These are phyloP conservation scores for Aspergillus phoenicis DNA, from an alignment of 2,329 filamentous ascomycete species.

Conservation along the genomic window DNA sequence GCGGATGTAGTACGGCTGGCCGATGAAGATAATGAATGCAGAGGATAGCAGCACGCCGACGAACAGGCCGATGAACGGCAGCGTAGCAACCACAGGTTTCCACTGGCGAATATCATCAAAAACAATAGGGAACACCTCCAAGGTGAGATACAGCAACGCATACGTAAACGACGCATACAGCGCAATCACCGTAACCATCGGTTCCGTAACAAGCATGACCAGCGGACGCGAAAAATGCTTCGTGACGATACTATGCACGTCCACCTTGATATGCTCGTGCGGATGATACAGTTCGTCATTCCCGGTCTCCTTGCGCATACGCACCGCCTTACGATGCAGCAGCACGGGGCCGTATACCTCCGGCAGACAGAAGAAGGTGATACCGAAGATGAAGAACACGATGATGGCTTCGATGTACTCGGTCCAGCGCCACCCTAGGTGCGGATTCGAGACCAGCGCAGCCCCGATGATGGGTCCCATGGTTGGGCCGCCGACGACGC, in stretches of 20 bases:
- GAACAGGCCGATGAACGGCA: conserved; percentile 65
- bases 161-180: conserved; percentile 33
- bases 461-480: conserved; percentile 48
- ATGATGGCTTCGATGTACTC: conserved; percentile 49
- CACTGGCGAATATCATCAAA: conserved; percentile 64
- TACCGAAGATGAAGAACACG: conserved; percentile 30
- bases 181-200: conserved; percentile 26
- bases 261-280: conserved; percentile 48
- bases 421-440: conserved; percentile 33
- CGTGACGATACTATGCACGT: conserved; percentile 40
- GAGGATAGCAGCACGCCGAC: conserved; percentile 62
- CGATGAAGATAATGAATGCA: conserved; percentile 55
- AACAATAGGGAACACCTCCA: conserved; percentile 65
- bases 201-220: conserved; percentile 22
- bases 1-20: conserved; percentile 30
- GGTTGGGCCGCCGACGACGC: conserved; percentile 45
- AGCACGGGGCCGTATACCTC: conserved; percentile 47
- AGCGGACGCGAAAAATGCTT: conserved; percentile 25
- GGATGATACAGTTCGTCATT: conserved; percentile 48
- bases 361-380: conserved; percentile 36
- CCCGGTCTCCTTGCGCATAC: conserved; percentile 44
- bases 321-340: conserved; percentile 42
- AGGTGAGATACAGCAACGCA: conserved; percentile 30
- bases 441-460: conserved; percentile 34
- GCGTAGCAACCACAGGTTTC: conserved; percentile 53